Evolutionary conservation across 2,329 filamentous ascomycete genomes (phyloP), one percentile per base, ranked within the genome.

Genomic region (Cordyceps javanica): DNA sequence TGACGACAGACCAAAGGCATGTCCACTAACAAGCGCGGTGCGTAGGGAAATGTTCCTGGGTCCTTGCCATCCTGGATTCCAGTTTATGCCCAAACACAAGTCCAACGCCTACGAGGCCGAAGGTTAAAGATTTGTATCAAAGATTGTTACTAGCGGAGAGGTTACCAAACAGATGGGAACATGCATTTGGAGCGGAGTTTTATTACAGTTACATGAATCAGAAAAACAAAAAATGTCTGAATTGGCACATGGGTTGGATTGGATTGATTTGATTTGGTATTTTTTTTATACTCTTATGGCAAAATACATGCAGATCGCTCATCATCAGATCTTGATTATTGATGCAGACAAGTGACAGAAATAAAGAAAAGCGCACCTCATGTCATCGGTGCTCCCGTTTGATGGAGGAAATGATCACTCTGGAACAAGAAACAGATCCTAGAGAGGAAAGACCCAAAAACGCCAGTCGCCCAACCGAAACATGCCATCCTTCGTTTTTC

Each of bases 41-140:
- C 61, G 53, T 60, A 96, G 93, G 71, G 94, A 99, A 71, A 97
- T 99, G 91, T 99, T 95, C 77, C 81, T 99, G 19, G 94, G 94
- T 8, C 91, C 91, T 46, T 89, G 91, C 7, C 90, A 96, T 64
- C 86, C 89, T 39, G 88, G 90, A 66, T 99, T 97, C 80, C 87
- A 88, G 63, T 99, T 97, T 75, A 86, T 93, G 75, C 94, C 94
- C 3, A 99, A 99, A 79, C 94, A 99, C 78, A 97, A 96, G 78
- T 94, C 90, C 48, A 95, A 96, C 69, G 83, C 87, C 55, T 96
- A 96, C 50, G 90, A 91, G 72, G 88, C 86, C 2, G 86, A 90
- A 68, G 87, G 88, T 50, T 88, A 72, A 64, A 42, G 21, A 46
- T 14, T 19, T 16, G n/a, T 42, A n/a, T 23, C 10, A 14, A n/a